phyloP scores from a whole-genome alignment of 306 rosid species.

The Vigna unguiculata region DNA sequence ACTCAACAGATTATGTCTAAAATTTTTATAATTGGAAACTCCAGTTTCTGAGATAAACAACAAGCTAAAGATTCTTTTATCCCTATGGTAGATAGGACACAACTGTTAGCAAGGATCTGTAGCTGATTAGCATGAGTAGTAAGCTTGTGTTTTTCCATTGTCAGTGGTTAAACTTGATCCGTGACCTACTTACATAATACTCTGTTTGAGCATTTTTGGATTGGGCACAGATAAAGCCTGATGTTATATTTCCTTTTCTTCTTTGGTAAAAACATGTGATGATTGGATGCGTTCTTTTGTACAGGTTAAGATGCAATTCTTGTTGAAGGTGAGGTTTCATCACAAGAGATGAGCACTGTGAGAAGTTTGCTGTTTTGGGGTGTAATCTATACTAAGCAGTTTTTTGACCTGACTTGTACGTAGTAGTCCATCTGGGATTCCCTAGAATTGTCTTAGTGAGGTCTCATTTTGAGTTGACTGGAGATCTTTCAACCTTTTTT shows the following conservation, averaged over 20 bases:
- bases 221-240: not conserved
- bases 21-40: not conserved
- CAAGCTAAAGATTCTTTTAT: slow-evolving; percentile 1
- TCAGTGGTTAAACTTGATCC: slow-evolving; percentile 2
- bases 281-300: slow-evolving; percentile 41
- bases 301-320: slow-evolving; percentile 95
- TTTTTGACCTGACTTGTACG: slow-evolving; percentile 44
- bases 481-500: slow-evolving; percentile 55
- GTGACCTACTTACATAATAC: not conserved
- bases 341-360: slow-evolving; percentile 70
- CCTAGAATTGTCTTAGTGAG: slow-evolving; percentile 39
- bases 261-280: not conserved
- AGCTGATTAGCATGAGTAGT: slow-evolving; percentile 11
- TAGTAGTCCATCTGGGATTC: slow-evolving; percentile 38
- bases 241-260: not conserved
- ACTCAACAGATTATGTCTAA: not conserved
- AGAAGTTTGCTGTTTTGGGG: slow-evolving; percentile 46
- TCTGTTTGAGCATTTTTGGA: not conserved
- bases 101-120: slow-evolving; percentile 20
- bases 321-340: slow-evolving; percentile 91
- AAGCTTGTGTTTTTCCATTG: slow-evolving; percentile 15
- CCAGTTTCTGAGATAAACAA: slow-evolving; percentile 23
- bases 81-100: not conserved
- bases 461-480: slow-evolving; percentile 69
- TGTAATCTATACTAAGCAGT: slow-evolving; percentile 34